Base-by-base conservation (phyloP, 176 grass and related monocot genomes). In the Rhynchospora breviuscula region DNA sequence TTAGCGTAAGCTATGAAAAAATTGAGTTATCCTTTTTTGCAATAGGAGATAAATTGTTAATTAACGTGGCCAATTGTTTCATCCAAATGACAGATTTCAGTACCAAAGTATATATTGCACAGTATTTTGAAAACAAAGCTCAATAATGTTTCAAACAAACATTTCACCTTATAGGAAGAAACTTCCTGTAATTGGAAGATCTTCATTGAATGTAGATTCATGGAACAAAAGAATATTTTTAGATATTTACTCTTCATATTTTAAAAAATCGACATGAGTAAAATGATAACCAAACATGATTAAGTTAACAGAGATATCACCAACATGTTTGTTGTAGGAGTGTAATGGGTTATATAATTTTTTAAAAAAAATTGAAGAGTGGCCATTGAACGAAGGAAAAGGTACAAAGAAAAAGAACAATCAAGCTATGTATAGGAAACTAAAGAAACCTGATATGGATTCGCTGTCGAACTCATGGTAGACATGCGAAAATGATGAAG, bases 391-490 rank as follows among this genome's bases (percentile, higher is more conserved):
- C 47, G 18, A 15, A 63, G 15, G 14, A n/a, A 62, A 79, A 59
- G n/a, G 3, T 60, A 29, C 15, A 79, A 59, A n/a, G 47, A 65
- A 48, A 48, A 2, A 49, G 0, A 81, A 25, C 6, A 43, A 81
- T 49, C 35, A 59, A 47, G 45, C 12, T 65, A 22, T 45, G 7
- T 1, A 83, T 17, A 83, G 43, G 14, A 78, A 47, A 63, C 52
- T 18, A 44, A 14, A 33, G 54, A 13, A 63, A 90, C 88, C 85
- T 87, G 85, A 66, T 57, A 49, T 45, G 8, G 62, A 58, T 15
- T 83, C 57, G 3, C 13, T 45, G 29, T 58, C 61, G 31, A 81
- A 44, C 62, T 65, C n/a, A 43, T 58, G 14, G 49, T 79, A 54
- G 75, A 29, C 26, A 57, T 57, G 56, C 47, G 26, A 81, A 33